A percentile compares a stretch with the other conserved stretches of the same genome.
These are phyloP conservation scores for Syzygium jambos DNA, from an alignment of 345 rosid species.

Conservation along the genomic window DNA sequence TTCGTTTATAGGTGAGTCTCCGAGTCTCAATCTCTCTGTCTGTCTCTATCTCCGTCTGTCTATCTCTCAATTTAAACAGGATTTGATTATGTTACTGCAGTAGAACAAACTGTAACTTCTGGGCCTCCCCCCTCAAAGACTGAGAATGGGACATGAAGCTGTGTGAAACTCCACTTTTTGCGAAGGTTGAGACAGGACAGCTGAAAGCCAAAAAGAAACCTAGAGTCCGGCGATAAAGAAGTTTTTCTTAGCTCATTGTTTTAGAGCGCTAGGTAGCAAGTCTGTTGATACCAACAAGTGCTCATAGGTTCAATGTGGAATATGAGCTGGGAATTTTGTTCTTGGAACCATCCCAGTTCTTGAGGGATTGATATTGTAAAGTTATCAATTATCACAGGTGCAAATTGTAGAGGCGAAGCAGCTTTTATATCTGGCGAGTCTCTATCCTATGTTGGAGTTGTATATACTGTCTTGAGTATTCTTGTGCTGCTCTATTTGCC, in stretches of 20 bases:
- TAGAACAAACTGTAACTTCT: slow-evolving; percentile 29
- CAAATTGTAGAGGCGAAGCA: neutral
- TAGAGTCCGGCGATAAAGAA: neutral
- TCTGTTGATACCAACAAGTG: neutral
- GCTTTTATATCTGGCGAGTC: neutral
- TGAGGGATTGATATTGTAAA: neutral
- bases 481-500: neutral
- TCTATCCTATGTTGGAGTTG: neutral
- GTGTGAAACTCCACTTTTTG: neutral
- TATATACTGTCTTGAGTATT: neutral
- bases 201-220: neutral
- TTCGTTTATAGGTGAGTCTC: slow-evolving; percentile 9
- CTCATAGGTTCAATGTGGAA: neutral
- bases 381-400: neutral
- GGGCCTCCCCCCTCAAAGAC: slow-evolving; percentile 42
- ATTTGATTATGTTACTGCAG: slow-evolving; percentile 14
- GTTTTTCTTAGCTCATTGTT: neutral
- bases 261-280: neutral
- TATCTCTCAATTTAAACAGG: neutral
- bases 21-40: slow-evolving; percentile 6
- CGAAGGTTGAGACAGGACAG: neutral
- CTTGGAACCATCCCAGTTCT: neutral
- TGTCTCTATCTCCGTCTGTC: neutral
- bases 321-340: neutral
- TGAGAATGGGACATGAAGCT: slow-evolving; percentile 15